Base-by-base conservation (phyloP, 306 rosid genomes). In the Ormosia emarginata region DNA sequence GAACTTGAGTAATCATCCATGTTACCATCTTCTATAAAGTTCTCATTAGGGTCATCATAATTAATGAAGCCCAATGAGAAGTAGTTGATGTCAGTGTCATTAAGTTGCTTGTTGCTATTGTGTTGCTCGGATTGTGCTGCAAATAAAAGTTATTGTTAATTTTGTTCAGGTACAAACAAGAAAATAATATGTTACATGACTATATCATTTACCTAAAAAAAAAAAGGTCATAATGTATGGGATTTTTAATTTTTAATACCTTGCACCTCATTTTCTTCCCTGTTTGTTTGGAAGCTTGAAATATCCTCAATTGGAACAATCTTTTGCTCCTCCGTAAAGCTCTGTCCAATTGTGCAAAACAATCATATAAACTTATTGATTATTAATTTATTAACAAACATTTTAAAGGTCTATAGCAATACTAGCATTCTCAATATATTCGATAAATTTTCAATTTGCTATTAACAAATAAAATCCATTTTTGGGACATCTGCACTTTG, bases 41-140 rank as follows among this genome's bases (percentile, higher is more conserved):
- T 87, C 24, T 84, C 89, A 2, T 81, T 78, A 5, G 88, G 83
- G 30, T 79, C 90, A 41, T 83, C 84, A 15, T 81, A 71, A 62
- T 89, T 90, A 58, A 91, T 84, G 91, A 92, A 92, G 32, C 85
- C 94, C 4, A 93, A 87, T 10, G 97, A 83, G 87, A 85, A 93
- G 36, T 86, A 87, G 8, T 88, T 84, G 49, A 88, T 87, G 30
- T 86, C 83, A 13, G 43, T 43, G n/a, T 84, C 87, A 67, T 82
- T 82, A 37, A 76, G 79, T 55, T 88, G 90, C 74, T 80, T 74
- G 3, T 76, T 50, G 84, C 78, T 80, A 18, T 85, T 67, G 37
- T 83, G 76, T 5, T 78, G 86, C 55, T 69, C 86, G 43, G 50
- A 71, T 69, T 77, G 89, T 77, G 70, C 83, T 78, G 73, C 46